Conservation (phyloP, 225 moss, liverwort and hornwort genomes). For the Takakia lepidozioides region DNA sequence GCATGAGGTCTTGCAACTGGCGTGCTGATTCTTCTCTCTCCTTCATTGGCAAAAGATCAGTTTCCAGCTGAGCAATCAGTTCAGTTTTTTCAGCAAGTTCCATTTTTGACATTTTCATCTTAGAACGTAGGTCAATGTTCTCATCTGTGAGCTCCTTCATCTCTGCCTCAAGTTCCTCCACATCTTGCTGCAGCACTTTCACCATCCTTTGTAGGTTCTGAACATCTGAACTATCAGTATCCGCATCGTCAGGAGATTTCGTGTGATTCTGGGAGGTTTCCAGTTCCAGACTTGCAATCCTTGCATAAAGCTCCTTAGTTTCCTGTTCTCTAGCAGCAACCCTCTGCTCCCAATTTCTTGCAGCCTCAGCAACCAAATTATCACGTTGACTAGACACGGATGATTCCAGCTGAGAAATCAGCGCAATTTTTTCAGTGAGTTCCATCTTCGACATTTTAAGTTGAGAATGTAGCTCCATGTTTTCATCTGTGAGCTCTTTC, state of each 20-base stretch:
- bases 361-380: slow-evolving; percentile 24
- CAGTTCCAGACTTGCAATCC: slow-evolving; percentile 37
- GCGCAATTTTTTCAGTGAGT: slow-evolving; percentile 27
- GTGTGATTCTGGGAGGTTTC: slow-evolving; percentile 25
- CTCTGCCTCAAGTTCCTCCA: slow-evolving; percentile 82
- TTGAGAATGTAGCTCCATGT: slow-evolving; percentile 48
- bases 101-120: slow-evolving; percentile 36
- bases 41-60: slow-evolving; percentile 9
- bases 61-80: slow-evolving; percentile 34
- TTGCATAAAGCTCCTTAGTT: slow-evolving; percentile 23
- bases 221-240: slow-evolving; percentile 41
- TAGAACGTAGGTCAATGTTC: slow-evolving; percentile 56
- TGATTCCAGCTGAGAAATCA: slow-evolving; percentile 35
- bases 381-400: no score
- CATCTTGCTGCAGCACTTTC: slow-evolving; percentile 71
- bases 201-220: slow-evolving; percentile 77
- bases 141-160: slow-evolving; percentile 69
- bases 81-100: slow-evolving; percentile 35
- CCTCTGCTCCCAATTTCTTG: slow-evolving; percentile 24
- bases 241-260: slow-evolving; percentile 13
- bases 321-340: slow-evolving; percentile 27
- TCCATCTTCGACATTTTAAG: slow-evolving; percentile 39
- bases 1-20: no score
- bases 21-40: no score
- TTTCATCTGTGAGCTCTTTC: slow-evolving; percentile 34